phyloP scores from a whole-genome alignment of 1,284 basidiomycete species.

The Cerioporus squamosus region DNA sequence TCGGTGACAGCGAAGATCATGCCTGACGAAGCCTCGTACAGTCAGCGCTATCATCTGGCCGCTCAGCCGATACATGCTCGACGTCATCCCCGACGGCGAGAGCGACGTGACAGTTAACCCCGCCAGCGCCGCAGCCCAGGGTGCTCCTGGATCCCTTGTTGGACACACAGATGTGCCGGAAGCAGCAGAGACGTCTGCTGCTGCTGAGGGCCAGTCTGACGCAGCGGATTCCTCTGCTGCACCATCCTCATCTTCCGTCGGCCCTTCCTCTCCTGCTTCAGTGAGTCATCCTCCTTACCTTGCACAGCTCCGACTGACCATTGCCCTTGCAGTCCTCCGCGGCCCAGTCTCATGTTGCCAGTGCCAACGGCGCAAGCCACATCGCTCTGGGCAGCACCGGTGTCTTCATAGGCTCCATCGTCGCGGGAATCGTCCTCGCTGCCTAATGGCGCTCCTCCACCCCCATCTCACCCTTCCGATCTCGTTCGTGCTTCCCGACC shows the following conservation, averaged over 20 bases:
- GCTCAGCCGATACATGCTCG: slow-evolving; percentile 23
- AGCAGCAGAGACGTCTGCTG: slow-evolving; percentile 4
- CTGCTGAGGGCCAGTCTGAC: neutral
- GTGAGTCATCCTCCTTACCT: neutral
- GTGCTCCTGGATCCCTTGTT: neutral
- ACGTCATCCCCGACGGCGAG: slow-evolving; percentile 17
- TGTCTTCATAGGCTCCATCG: slow-evolving; percentile 11
- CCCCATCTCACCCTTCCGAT: neutral
- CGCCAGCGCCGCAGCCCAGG: too few species aligned
- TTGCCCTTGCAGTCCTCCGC: neutral
- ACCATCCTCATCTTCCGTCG: neutral
- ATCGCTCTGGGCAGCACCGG: slow-evolving; percentile 3
- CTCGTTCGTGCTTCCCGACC: neutral
- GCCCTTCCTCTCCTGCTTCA: neutral
- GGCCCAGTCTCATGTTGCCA: neutral
- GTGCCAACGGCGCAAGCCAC: slow-evolving; percentile 11
- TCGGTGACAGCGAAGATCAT: neutral
- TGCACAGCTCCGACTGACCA: neutral
- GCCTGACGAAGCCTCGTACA: neutral
- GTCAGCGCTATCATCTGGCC: slow-evolving; percentile 19
- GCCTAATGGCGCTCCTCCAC: slow-evolving; percentile 4
- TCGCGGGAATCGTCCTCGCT: slow-evolving; percentile 9
- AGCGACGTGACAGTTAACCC: neutral
- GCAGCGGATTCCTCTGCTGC: neutral
- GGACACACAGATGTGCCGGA: slow-evolving; percentile 1